Evolutionary conservation across 2,329 filamentous ascomycete genomes (phyloP).

Genomic region (Colletotrichum caudatum): DNA sequence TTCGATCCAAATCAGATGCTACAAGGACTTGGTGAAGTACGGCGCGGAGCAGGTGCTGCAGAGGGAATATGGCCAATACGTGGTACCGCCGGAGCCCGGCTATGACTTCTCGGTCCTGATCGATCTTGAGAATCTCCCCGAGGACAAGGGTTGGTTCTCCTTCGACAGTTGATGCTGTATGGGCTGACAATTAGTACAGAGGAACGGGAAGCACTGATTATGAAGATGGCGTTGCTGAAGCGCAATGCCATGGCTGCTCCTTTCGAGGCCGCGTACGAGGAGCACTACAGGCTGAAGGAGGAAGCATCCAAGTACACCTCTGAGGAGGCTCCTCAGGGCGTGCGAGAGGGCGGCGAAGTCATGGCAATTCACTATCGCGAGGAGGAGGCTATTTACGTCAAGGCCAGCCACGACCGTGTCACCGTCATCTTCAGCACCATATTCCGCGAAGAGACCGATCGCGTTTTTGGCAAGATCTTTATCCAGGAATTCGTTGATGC

Average conservation of each 20-base stretch:
- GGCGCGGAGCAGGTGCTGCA: slow-evolving; percentile 92
- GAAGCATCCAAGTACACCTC: slow-evolving; percentile 93
- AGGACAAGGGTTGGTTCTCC: slow-evolving; percentile 73
- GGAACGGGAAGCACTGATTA: slow-evolving; percentile 85
- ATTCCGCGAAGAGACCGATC: slow-evolving; percentile 97
- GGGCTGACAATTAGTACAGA: slow-evolving; percentile 62
- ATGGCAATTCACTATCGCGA: slow-evolving; percentile 99
- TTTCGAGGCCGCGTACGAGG: slow-evolving; percentile 96
- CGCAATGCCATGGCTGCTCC: slow-evolving; percentile 99
- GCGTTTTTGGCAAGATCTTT: slow-evolving; percentile 98
- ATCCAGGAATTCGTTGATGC: slow-evolving; percentile 99
- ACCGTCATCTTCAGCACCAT: slow-evolving; percentile 99
- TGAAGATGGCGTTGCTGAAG: slow-evolving; percentile 90
- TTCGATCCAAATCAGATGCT: slow-evolving; percentile 96
- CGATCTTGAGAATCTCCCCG: slow-evolving; percentile 88
- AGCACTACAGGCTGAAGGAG: slow-evolving; percentile 87
- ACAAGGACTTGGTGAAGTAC: slow-evolving; percentile 89
- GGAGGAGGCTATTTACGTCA: slow-evolving; percentile 98
- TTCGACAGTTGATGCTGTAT: not conserved
- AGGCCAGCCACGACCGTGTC: slow-evolving; percentile 95
- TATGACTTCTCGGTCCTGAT: slow-evolving; percentile 96
- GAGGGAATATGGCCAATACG: slow-evolving; percentile 94
- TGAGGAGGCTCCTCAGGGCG: slow-evolving; percentile 91
- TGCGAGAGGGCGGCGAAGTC: slow-evolving; percentile 89
- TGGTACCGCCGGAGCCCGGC: slow-evolving; percentile 86